Percentiles rank a stretch among this genome's conserved stretches.
Conservation (phyloP, 805 yeast genomes). For the Isabelozyma rhagii region DNA sequence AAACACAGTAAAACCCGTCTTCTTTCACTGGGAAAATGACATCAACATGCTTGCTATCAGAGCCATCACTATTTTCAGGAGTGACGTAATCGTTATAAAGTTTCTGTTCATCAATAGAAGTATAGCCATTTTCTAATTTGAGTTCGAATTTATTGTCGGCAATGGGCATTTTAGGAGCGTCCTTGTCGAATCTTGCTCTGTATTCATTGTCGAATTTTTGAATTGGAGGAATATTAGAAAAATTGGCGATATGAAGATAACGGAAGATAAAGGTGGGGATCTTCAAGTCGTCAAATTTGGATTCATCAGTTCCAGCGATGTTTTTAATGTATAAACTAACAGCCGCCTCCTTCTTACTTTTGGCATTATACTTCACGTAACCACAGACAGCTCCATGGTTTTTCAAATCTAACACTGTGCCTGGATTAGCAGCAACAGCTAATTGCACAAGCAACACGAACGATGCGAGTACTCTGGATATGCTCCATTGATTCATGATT, state of each 20-base stretch:
- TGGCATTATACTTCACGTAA: slow-evolving; percentile 1
- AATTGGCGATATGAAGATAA: slow-evolving; percentile 17
- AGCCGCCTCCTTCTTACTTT: slow-evolving; percentile 1
- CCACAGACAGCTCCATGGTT: slow-evolving; percentile 4
- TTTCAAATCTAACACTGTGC: not conserved
- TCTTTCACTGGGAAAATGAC: slow-evolving; percentile 12
- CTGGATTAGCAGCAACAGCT: not conserved
- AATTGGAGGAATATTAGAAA: slow-evolving; percentile 14
- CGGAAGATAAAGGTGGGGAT: slow-evolving; percentile 23
- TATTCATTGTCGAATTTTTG: slow-evolving; percentile 6
- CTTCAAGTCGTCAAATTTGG: slow-evolving; percentile 6
- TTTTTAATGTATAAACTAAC: slow-evolving; percentile 9
- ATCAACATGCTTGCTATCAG: slow-evolving; percentile 3
- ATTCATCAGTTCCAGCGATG: slow-evolving; percentile 4
- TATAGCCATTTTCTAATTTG: slow-evolving; percentile 1
- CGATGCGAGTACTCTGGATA: not conserved
- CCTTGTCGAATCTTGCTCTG: not conserved
- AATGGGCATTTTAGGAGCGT: not conserved
- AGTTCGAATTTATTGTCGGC: slow-evolving; percentile 7
- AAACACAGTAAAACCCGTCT: slow-evolving; percentile 30
- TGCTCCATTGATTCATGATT: not conserved
- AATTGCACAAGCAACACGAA: not conserved
- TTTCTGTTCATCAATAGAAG: slow-evolving; percentile 3
- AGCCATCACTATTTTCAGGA: slow-evolving; percentile 1
- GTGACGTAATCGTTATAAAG: slow-evolving; percentile 6